phyloP scores from a whole-genome alignment of 441 rosid genomes.

The Lepidium campestre region DNA sequence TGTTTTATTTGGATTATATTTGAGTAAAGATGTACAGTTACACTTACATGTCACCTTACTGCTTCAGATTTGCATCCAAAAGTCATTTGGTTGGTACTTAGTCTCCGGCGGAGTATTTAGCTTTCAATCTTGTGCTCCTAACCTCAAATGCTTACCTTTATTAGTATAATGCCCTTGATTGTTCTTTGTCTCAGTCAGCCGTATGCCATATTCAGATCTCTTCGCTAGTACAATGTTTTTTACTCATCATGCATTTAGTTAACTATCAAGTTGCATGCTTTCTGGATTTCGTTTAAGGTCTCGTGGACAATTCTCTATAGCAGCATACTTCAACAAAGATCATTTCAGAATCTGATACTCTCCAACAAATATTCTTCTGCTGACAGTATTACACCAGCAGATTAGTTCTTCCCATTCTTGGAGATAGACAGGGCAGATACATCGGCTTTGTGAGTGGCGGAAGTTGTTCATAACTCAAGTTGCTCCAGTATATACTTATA shows the following conservation, averaged over 20 bases:
- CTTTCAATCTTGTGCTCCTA: neutral
- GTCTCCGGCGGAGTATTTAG: neutral
- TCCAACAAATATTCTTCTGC: neutral
- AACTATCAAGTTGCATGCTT: neutral
- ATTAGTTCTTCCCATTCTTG: conserved; percentile 5
- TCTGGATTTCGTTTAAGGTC: neutral
- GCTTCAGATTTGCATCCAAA: neutral
- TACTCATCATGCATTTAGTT: neutral
- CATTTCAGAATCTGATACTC: neutral
- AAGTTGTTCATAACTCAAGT: conserved; percentile 17
- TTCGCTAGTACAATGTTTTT: neutral
- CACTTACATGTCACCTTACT: neutral
- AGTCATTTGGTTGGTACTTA: conserved; percentile 2
- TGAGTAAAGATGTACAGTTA: neutral
- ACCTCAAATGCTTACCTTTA: neutral
- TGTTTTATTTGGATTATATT: neutral
- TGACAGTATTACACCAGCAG: neutral
- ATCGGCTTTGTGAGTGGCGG: conserved; percentile 85
- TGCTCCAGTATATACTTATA: conserved; percentile 8
- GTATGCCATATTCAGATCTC: neutral
- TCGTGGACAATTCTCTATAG: neutral
- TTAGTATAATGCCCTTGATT: neutral
- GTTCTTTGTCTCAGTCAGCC: neutral
- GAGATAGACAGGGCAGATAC: conserved; percentile 73
- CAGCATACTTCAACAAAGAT: neutral